Base-by-base conservation (phyloP, 164 flowering plant genomes). In the Liriodendron chinense region DNA sequence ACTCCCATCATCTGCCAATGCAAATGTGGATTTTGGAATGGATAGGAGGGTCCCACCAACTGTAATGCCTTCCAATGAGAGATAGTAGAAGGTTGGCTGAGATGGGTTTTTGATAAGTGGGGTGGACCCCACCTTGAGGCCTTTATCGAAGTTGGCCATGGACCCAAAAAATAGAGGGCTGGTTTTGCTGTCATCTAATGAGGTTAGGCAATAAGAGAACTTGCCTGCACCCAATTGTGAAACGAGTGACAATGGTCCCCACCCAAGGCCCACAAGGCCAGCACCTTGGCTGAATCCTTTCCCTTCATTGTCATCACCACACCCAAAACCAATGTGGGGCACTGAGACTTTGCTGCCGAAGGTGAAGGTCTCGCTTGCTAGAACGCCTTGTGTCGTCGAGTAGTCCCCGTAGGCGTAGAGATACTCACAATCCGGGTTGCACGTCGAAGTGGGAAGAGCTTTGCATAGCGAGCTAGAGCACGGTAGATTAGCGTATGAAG, bases 251-350 rank as follows among this genome's bases (percentile, higher is more conserved):
- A 96, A 69, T 0, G 94, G 90, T 10, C 98, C 99, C 0, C 98
- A 88, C 13, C 99, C 99, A 4, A 96, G 83, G 8, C 99, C 99
- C 4, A 96, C 92, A 0, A 96, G 81, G 1, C 99, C 99, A 0
- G 87, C 86, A 0, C 89, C 92, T 75, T 90, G 95, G 22, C 23
- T 47, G 77, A 87, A 86, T n/a, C 93, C 97, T 21, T 65, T 80
- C 16, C 96, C 98, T 23, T 90, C 83, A 65, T 96, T 94, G 50
- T 87, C 90, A 1, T 73, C 81, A 0, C 97, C 97, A 47, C 99
- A 96, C 1, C 98, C 99, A 66, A 96, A 96, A 53, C 85, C 94
- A 0, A 96, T 69, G 0, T 82, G 73, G 0, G 83, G 81, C 1
- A 89, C 79, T 7, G 93, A 69, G 22, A 76, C 82, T 25, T 82